Base-by-base conservation (phyloP, 192 early-diverging fungal genomes). In the Cetraspora pellucida region DNA sequence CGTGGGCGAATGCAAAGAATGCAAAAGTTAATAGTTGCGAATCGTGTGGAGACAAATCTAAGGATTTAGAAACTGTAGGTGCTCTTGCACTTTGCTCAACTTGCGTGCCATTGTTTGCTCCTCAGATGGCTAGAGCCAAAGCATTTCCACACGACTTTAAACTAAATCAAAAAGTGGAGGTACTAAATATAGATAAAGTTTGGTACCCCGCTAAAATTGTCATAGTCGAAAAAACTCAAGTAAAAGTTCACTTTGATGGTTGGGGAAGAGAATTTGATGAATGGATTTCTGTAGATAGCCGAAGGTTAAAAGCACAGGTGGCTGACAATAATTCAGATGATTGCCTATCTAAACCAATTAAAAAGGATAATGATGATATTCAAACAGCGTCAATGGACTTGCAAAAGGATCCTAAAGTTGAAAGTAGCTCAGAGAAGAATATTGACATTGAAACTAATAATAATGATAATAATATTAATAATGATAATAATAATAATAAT, bases 181-280 rank as follows among this genome's bases (percentile, higher is more conserved):
- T 88, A 5, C 80, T 79, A 1, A 84, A 82, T 61, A 76, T 81
- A 2, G 79, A 83, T 54, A 79, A 82, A n/a, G 80, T 80, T 17
- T 88, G 87, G 87, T 82, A 86, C 25, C 80, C 77, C 17, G 87
- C 84, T 17, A 59, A 68, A 5, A 75, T 86, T 75, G 75, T 85
- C 3, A 80, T 66, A 0, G 77, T 85, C 72, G 67, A 83, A 21
- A 77, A 79, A 16, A 80, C 81, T 7, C 81, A 79, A 68, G 82
- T 88, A 17, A 79, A 77, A 61, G 79, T 88, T 46, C 87, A 82
- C n/a, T 86, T 81, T 58, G 87, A 88, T 76, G 85, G 81, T 16
- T 86, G 87, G 85, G 80, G 73, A 17, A 67, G 82, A 17, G 65
- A 77, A n/a, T 86, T 80, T 77, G 87, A 88, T 54, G 87, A 88